Percentiles rank a stretch among this genome's conserved stretches.
Evolutionary conservation across 169 alveolate species (phyloP).

Genomic region (Plasmodium relictum): DNA sequence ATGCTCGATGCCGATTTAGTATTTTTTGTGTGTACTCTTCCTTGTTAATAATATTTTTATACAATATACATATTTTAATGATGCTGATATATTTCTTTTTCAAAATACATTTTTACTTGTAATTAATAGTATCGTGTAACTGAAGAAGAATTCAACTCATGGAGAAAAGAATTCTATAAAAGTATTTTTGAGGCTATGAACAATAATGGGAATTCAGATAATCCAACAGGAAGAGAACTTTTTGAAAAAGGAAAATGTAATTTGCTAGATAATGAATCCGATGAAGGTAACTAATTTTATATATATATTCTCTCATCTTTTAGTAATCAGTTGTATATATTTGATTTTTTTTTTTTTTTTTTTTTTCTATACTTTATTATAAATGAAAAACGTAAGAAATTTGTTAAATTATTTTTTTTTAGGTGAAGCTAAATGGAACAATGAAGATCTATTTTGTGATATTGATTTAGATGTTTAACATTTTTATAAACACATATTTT

Average conservation of each 20-base stretch:
- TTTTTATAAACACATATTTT: background rate
- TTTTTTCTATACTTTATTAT: background rate
- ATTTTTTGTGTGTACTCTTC: background rate
- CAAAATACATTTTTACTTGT: background rate
- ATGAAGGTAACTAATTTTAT: constrained; percentile 20
- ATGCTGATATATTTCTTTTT: no score
- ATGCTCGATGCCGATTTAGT: background rate
- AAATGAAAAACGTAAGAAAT: background rate
- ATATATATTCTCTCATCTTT: background rate
- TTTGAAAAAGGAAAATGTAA: constrained; percentile 50
- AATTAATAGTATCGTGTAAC: constrained; percentile 59
- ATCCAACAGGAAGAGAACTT: constrained; percentile 74
- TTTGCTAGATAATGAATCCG: constrained; percentile 42
- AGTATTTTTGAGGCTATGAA: constrained; percentile 33
- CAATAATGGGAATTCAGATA: constrained; percentile 23
- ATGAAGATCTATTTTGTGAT: constrained; percentile 69
- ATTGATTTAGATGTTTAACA: constrained; percentile 29
- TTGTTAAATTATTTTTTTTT: background rate
- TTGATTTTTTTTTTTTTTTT: background rate
- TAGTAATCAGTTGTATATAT: background rate
- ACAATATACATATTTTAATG: no score
- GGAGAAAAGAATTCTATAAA: constrained; percentile 70
- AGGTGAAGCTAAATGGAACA: constrained; percentile 70
- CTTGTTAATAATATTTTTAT: background rate
- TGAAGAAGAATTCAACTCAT: constrained; percentile 71